Evolutionary conservation across 306 rosid genomes (phyloP).

Genomic region (Calophaca sinica): DNA sequence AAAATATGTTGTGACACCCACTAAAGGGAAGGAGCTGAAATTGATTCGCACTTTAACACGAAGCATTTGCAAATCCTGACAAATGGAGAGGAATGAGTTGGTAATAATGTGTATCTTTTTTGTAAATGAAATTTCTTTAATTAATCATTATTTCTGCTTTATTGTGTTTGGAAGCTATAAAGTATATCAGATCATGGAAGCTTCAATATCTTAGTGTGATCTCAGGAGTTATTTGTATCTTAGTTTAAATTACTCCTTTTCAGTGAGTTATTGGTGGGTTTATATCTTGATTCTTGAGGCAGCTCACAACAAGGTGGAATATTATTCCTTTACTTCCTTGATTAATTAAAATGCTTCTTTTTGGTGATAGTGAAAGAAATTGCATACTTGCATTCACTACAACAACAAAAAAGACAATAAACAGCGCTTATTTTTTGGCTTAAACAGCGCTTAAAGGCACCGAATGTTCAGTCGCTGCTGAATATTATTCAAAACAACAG

Average conservation of each 20-base stretch:
- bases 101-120: slow-evolving; percentile 54
- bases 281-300: slow-evolving; percentile 44
- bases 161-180: slow-evolving; percentile 44
- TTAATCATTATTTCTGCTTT: slow-evolving; percentile 54
- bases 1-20: slow-evolving; percentile 47
- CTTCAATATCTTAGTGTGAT: slow-evolving; percentile 50
- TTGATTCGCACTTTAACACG: slow-evolving; percentile 41
- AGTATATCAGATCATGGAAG: slow-evolving; percentile 44
- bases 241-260: slow-evolving; percentile 40
- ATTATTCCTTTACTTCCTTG: slow-evolving; percentile 52
- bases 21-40: slow-evolving; percentile 41
- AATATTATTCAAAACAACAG: no score
- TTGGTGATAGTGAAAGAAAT: slow-evolving; percentile 19
- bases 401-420: no score
- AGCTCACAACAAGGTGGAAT: slow-evolving; percentile 56
- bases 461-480: no score
- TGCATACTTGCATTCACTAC: not conserved
- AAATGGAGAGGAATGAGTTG: slow-evolving; percentile 65
- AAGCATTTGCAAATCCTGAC: slow-evolving; percentile 63
- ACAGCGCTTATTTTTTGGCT: no score
- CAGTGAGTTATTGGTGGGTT: slow-evolving; percentile 43
- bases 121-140: slow-evolving; percentile 38
- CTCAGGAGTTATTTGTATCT: slow-evolving; percentile 40
- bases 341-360: slow-evolving; percentile 20
- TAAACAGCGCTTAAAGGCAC: no score